Conservation (phyloP, 805 yeast genomes). For the Ogataea parapolymorpha region DNA sequence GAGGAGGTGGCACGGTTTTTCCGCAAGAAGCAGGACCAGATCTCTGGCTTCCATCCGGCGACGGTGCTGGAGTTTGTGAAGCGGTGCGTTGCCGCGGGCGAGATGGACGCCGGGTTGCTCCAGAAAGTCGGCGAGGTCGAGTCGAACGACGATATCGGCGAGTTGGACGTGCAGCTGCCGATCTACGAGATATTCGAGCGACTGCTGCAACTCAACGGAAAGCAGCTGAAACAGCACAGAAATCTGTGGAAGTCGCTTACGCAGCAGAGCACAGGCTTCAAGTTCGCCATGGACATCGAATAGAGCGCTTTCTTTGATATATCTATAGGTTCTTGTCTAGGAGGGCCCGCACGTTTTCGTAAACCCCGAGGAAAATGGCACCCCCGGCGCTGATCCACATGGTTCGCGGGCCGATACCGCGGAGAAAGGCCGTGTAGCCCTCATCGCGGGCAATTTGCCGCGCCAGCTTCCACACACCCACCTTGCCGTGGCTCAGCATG, state of each 20-base stretch:
- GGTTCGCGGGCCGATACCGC: conserved; percentile 93
- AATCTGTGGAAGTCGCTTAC: conserved; percentile 46
- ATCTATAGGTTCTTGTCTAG: conserved; percentile 3
- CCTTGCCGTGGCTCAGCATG: conserved; percentile 62
- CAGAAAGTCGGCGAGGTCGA: conserved; percentile 17
- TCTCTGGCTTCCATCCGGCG: conserved; percentile 72
- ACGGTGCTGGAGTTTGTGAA: conserved; percentile 41
- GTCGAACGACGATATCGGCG: conserved; percentile 65
- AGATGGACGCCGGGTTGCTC: conserved; percentile 19
- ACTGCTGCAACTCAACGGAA: conserved; percentile 24
- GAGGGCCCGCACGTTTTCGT: conserved; percentile 60
- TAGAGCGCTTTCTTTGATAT: neutral
- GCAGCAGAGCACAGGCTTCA: conserved; percentile 24
- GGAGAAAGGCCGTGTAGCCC: conserved; percentile 67
- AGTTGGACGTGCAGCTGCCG: conserved; percentile 45
- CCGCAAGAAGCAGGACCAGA: conserved; percentile 61
- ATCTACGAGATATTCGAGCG: conserved; percentile 59
- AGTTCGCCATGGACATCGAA: conserved; percentile 26
- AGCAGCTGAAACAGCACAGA: neutral
- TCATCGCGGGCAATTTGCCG: conserved; percentile 60
- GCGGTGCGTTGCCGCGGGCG: conserved; percentile 33
- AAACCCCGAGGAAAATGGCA: conserved; percentile 92
- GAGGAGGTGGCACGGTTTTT: conserved; percentile 65
- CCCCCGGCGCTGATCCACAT: conserved; percentile 99
- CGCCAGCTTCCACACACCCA: conserved; percentile 47